Base-by-base conservation (phyloP, 768 basidiomycete species). In the Lentinula sp. region DNA sequence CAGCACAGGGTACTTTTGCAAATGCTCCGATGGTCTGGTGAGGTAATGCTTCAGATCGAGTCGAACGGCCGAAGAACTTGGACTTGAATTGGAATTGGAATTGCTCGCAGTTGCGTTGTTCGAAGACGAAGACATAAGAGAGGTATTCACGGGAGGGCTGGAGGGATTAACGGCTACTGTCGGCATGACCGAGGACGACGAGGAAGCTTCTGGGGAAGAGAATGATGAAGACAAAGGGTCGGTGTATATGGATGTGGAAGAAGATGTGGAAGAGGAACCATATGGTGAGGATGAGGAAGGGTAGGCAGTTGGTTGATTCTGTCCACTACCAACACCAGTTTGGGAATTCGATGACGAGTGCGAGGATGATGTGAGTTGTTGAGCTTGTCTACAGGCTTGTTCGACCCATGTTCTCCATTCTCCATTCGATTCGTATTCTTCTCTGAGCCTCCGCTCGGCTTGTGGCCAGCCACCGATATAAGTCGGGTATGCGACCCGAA, bases 341-440 rank as follows among this genome's bases (percentile, higher is more conserved):
- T 49, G 48, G 9, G 42, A 43, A 16, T 43, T 15, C 11, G 45
- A 46, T 9, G 48, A 23, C 2, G 48, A 49, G 28, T 10, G 11
- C 16, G 48, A 15, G 34, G 2, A 11, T 4, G 55, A 56, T 28
- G 18, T 13, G 5, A 56, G 40, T 21, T 43, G 55, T 9, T 56
- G 55, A 5, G 55, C 55, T 31, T 40, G 18, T 5, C 55, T 7
- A 1, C 37, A 39, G 40, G 40, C 40, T 28, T 56, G 40, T 28
- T 95, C 93, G 18, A 97, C 77, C 71, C 97, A 95, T 40, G 90
- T 72, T 57, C 88, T 79, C 69, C 98, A 91, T 58, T 89, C 85
- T 1, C 86, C 76, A 69, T 97, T 98, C 35, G 72, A 75, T 50
- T 94, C 92, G 35, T 85, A 74, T 76, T 97, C 96, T 32, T 95